Evolutionary conservation across 108 stramenopile species (phyloP).

Genomic region (Cyclotella choctawhatcheeana): DNA sequence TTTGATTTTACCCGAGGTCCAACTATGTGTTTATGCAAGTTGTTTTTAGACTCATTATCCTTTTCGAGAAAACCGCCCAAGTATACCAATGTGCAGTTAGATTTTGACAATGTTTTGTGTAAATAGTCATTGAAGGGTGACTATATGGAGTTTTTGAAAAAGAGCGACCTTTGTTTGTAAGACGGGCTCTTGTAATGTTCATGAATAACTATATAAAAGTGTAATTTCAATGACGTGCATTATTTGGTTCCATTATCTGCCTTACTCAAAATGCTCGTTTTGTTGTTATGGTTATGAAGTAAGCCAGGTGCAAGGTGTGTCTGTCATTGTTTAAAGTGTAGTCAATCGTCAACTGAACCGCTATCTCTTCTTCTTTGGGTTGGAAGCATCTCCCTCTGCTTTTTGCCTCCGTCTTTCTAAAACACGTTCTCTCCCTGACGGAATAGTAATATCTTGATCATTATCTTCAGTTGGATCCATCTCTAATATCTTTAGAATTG

Average conservation of each 20-base stretch:
- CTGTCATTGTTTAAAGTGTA: too few species aligned
- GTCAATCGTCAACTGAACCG: too few species aligned
- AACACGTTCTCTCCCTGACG: constrained; percentile 15
- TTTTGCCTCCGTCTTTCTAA: constrained; percentile 14
- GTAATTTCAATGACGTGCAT: background rate
- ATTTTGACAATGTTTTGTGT: background rate
- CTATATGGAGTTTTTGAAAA: too few species aligned
- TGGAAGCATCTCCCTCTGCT: background rate
- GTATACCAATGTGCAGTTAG: background rate
- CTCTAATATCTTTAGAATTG: constrained; percentile 15
- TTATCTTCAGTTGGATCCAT: background rate
- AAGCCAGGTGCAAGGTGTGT: too few species aligned
- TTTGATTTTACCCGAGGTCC: too few species aligned
- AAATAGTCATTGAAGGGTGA: background rate
- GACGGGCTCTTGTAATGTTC: too few species aligned
- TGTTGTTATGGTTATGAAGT: background rate
- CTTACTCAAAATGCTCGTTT: background rate
- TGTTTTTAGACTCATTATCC: too few species aligned
- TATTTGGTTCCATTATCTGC: background rate
- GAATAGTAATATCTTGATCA: background rate
- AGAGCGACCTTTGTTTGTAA: too few species aligned
- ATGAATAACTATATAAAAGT: background rate
- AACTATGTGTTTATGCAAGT: too few species aligned
- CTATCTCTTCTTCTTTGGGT: background rate
- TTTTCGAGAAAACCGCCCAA: too few species aligned